Conservation (phyloP, 495 filamentous ascomycete species). For the Neurospora sp. region DNA sequence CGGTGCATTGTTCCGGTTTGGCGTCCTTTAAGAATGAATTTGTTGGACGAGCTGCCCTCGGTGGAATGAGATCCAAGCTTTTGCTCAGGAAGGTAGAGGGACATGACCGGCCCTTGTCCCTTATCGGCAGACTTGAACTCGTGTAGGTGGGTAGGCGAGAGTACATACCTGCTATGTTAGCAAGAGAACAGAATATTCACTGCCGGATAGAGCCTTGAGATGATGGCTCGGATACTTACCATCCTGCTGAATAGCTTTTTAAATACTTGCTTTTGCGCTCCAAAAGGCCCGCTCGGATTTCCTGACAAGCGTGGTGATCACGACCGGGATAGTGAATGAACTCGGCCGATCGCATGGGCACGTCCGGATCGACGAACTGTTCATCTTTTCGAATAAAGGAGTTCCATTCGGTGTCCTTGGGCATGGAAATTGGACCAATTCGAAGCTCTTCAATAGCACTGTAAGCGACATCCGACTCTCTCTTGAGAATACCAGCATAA, state of each 20-base stretch:
- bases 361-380: constrained; percentile 75
- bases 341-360: constrained; percentile 67
- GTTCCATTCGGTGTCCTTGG: constrained; percentile 86
- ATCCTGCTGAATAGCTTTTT: constrained; percentile 95
- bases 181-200: not conserved
- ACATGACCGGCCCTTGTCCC: constrained; percentile 73
- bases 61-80: constrained; percentile 88
- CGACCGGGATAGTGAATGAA: constrained; percentile 91
- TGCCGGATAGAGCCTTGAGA: not conserved
- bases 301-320: constrained; percentile 75
- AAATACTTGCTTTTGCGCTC: constrained; percentile 98
- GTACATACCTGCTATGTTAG: constrained; percentile 69
- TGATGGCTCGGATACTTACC: constrained; percentile 45
- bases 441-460: constrained; percentile 71
- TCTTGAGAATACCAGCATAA: constrained; percentile 77
- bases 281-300: constrained; percentile 79
- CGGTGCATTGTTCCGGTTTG: constrained; percentile 90
- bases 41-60: constrained; percentile 81
- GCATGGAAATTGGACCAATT: constrained; percentile 75
- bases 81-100: constrained; percentile 85
- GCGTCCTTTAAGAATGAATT: constrained; percentile 93
- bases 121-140: constrained; percentile 89
- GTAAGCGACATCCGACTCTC: constrained; percentile 76
- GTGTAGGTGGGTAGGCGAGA: constrained; percentile 93
- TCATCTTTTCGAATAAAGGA: constrained; percentile 73